Conservation (phyloP, 1,139 yeast genomes). For the Suhomyces chickasaworum region DNA sequence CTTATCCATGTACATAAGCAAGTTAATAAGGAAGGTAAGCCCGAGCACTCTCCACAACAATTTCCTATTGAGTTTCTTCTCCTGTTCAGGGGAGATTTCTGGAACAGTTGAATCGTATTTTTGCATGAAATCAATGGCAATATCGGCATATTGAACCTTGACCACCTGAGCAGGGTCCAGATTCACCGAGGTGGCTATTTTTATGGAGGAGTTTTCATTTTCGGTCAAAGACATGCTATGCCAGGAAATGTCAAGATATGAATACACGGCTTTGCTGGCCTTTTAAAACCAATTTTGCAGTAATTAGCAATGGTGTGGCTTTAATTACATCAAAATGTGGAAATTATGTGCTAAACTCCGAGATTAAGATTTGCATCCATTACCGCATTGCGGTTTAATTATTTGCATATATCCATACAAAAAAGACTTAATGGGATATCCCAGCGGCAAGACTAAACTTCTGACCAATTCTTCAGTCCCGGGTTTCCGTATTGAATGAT, state of each 20-base stretch:
- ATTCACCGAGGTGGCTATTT: not conserved
- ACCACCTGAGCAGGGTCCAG: constrained; percentile 3
- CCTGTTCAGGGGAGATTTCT: constrained; percentile 34
- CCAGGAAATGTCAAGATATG: too few relatives aligned
- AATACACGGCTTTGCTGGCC: not conserved
- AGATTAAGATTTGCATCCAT: not conserved
- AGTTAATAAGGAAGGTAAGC: constrained; percentile 34
- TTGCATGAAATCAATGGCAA: constrained; percentile 38
- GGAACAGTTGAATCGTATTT: constrained; percentile 27
- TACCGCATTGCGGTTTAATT: not conserved
- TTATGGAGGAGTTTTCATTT: not conserved
- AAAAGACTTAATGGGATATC: too few relatives aligned
- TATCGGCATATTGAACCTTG: constrained; percentile 33
- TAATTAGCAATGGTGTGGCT: constrained; percentile 1
- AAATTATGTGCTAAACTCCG: not conserved
- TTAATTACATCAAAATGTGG: not conserved
- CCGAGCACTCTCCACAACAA: constrained; percentile 36
- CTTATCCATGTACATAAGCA: constrained; percentile 47
- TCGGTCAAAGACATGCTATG: not conserved
- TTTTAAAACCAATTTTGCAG: not conserved
- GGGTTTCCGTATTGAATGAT: too few relatives aligned
- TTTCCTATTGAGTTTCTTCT: constrained; percentile 33
- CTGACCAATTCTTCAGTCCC: too few relatives aligned
- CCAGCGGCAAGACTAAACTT: too few relatives aligned
- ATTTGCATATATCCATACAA: not conserved